Evolutionary conservation across 2,329 filamentous ascomycete species (phyloP).

Genomic region (Fusarium sulawesiense): DNA sequence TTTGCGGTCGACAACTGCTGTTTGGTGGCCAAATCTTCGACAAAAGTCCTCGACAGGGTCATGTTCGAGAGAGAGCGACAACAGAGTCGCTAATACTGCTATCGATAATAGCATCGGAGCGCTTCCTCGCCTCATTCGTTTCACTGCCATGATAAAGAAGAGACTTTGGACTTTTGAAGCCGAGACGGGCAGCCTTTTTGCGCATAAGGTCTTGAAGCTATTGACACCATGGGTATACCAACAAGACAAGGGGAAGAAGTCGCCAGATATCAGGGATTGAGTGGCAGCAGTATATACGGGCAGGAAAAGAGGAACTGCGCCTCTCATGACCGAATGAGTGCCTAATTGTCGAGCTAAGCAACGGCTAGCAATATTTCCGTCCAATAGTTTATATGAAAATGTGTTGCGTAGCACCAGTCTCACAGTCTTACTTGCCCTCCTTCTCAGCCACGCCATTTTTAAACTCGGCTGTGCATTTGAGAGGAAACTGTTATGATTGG

Average conservation of each 20-base stretch:
- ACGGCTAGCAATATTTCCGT: not conserved
- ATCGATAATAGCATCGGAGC: not conserved
- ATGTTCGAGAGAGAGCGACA: not conserved
- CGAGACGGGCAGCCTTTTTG: not conserved
- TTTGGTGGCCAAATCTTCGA: conserved; percentile 1
- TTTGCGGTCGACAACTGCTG: not conserved
- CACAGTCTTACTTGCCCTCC: not conserved
- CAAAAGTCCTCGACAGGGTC: conserved; percentile 6
- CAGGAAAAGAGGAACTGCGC: not conserved
- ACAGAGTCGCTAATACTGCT: not conserved
- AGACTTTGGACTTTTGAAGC: not conserved
- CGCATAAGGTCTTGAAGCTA: not conserved
- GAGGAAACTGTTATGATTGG: not conserved
- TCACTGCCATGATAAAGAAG: not conserved
- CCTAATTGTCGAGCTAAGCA: not conserved
- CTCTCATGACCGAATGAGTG: not conserved
- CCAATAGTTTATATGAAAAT: not conserved
- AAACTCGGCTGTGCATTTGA: not conserved
- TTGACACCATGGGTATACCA: not conserved
- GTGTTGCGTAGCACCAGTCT: not conserved
- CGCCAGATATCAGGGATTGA: not conserved
- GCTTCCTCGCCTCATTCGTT: not conserved
- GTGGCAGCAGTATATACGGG: not conserved
- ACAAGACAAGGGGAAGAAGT: not conserved
- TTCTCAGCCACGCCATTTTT: not conserved